Conservation (phyloP, 2,329 filamentous ascomycete species). For the Zymoseptoria ardabiliae region DNA sequence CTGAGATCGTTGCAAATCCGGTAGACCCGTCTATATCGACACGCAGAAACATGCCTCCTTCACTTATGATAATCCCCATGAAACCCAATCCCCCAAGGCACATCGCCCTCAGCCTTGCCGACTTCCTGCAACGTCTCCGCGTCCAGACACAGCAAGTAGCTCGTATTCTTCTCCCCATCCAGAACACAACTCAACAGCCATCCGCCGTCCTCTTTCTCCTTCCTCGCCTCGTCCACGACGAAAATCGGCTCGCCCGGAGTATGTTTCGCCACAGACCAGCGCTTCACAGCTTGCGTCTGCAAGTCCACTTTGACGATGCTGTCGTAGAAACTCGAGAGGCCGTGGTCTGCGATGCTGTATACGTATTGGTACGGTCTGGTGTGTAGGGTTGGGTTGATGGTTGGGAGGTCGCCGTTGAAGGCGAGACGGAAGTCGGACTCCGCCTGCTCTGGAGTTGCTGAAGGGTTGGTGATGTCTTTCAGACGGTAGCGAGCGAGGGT, state of each 20-base stretch:
- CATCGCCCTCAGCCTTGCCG: constrained; percentile 56
- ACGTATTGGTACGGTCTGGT: constrained; percentile 52
- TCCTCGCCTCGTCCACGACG: constrained; percentile 44
- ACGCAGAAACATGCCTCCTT: not conserved
- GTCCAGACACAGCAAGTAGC: constrained; percentile 60
- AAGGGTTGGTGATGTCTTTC: not conserved
- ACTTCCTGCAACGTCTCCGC: constrained; percentile 56
- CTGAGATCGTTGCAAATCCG: not conserved
- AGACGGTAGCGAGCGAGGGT: not conserved
- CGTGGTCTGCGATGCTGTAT: constrained; percentile 51
- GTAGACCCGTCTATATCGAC: not conserved
- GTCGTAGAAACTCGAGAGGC: constrained; percentile 55
- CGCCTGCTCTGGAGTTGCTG: not conserved
- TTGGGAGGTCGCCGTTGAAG: constrained; percentile 55
- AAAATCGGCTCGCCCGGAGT: constrained; percentile 66
- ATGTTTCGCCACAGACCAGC: constrained; percentile 55
- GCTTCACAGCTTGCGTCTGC: constrained; percentile 42
- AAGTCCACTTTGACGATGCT: constrained; percentile 60
- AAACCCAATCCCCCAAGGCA: constrained; percentile 56
- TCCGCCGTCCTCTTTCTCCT: constrained; percentile 54
- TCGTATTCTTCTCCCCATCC: constrained; percentile 51
- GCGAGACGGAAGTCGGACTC: not conserved
- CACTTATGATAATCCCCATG: constrained; percentile 4
- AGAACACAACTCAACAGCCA: constrained; percentile 57
- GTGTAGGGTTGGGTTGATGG: constrained; percentile 53